Evolutionary conservation across 805 yeast genomes (phyloP), one percentile per base, ranked within the genome.

Genomic region (Wickerhamiella siamensis): DNA sequence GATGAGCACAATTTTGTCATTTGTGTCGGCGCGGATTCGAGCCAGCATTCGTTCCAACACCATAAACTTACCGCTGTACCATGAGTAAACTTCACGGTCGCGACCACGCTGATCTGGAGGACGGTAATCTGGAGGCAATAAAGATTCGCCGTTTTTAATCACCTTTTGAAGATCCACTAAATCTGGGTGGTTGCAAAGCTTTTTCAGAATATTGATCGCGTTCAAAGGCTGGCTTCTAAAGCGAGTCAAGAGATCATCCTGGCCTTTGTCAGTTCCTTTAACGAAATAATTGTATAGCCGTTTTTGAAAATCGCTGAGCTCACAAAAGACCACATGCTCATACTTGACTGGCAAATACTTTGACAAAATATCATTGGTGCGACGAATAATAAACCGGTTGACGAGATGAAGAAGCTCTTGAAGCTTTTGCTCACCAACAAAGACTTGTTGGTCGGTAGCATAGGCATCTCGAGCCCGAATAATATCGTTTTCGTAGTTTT

Each of bases 241-340:
- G 3, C 54, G 61, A 47, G 64, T 71, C n/a, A 83, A 51, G 9
- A 83, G 59, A 48, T 72, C 74, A 39, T 69, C 72, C 49, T 84
- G 78, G 40, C 78, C 91, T 1, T 91, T 84, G 4, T 94, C 78
- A 24, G 29, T 12, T 24, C 29, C 29, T 10, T 81, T 73, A 40
- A 86, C 71, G 51, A 82, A 83, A 49, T 78, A 79, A 40, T 72
- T 65, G 55, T 91, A 91, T 1, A 91, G 59, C 1, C 67, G 60
- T 39, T 66, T 62, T 60, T 91, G 98, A 61, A 87, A 70, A 0
- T 83, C 83, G 1, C 88, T 71, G 42, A 91, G 63, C 34, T 77
- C 79, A 46, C 91, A 86, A 59, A 88, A 91, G n/a, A 91, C 81
- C 18, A 91, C 97, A 60, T 91, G 94, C 59, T 91, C 98, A 57